Conservation (phyloP, 2,329 filamentous ascomycete genomes). For the Lasiodiplodia theobromae region DNA sequence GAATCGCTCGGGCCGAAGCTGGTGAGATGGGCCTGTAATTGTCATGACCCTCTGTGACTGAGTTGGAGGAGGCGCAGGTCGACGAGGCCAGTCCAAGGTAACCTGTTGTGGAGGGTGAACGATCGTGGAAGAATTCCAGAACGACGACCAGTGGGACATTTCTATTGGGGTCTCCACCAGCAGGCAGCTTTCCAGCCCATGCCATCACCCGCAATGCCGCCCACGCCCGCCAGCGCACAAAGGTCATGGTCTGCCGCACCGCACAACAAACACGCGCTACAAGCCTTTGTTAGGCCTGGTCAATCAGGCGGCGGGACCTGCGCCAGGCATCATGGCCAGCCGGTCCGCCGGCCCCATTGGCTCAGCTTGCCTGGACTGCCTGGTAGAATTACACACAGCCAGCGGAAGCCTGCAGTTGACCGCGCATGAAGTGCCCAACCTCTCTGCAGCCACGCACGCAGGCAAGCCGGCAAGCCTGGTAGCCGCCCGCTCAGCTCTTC, state of each 20-base stretch:
- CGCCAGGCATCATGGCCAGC: conserved; percentile 4
- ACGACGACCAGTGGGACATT: conserved; percentile 39
- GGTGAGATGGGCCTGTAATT: conserved; percentile 40
- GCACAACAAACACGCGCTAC: conserved; percentile 39
- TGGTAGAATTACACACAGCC: background rate
- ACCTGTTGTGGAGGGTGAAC: conserved; percentile 32
- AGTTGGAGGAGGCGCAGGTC: conserved; percentile 23
- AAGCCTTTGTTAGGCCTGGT: conserved; percentile 14
- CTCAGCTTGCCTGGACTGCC: background rate
- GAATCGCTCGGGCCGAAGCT: conserved; percentile 36
- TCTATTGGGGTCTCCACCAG: conserved; percentile 32
- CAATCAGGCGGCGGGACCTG: conserved; percentile 6
- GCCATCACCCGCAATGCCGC: background rate
- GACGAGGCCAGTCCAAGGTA: conserved; percentile 40
- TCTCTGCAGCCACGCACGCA: conserved; percentile 7
- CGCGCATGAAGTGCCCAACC: conserved; percentile 5
- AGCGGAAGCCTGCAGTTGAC: conserved; percentile 5
- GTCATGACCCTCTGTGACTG: conserved; percentile 43
- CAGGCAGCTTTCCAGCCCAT: conserved; percentile 14
- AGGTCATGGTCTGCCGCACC: conserved; percentile 37
- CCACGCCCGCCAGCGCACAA: conserved; percentile 40
- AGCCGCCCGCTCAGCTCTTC: background rate
- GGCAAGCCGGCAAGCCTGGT: background rate
- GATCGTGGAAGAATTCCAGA: conserved; percentile 35
- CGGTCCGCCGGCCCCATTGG: conserved; percentile 22